Percentiles rank a stretch among this genome's conserved stretches.
Conservation (phyloP, 345 rosid genomes). For the Cochlearia excelsa region DNA sequence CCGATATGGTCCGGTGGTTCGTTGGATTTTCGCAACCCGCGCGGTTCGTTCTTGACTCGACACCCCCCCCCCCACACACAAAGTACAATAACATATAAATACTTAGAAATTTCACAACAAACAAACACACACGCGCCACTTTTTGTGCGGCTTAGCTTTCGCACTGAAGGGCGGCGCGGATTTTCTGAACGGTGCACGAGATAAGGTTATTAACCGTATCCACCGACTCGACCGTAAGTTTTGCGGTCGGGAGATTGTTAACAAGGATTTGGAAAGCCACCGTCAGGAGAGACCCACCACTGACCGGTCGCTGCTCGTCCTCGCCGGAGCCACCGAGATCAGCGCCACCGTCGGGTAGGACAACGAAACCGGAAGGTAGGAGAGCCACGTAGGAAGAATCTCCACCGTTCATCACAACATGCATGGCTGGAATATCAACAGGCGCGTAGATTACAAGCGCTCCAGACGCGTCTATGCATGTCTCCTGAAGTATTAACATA, state of each 20-base stretch:
- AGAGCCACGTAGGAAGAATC: conserved; percentile 80
- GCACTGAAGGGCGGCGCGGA: conserved; percentile 51
- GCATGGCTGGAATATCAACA: conserved; percentile 59
- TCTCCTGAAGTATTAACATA: conserved; percentile 69
- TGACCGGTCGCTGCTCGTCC: conserved; percentile 25
- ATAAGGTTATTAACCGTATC: conserved; percentile 75
- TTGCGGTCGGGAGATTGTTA: conserved; percentile 71
- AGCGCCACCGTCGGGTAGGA: conserved; percentile 53
- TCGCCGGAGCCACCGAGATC: conserved; percentile 20
- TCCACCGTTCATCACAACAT: conserved; percentile 59
- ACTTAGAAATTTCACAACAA: conserved; percentile 1
- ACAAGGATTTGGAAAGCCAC: conserved; percentile 81
- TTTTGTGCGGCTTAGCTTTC: conserved; percentile 1
- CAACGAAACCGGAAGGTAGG: conserved; percentile 79
- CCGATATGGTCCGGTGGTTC: conserved; percentile 39
- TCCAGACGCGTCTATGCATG: conserved; percentile 56
- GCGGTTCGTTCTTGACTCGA: conserved; percentile 99
- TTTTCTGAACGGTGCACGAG: conserved; percentile 77
- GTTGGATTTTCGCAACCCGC: conserved; percentile 44
- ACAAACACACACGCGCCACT: background rate
- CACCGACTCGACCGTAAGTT: conserved; percentile 73
- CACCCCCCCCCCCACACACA: conserved; percentile 43
- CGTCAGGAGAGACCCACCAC: conserved; percentile 71
- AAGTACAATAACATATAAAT: conserved; percentile 19
- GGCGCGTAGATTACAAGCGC: conserved; percentile 68